Conservation (phyloP, 805 yeast genomes). For the Candida sanyiensis region DNA sequence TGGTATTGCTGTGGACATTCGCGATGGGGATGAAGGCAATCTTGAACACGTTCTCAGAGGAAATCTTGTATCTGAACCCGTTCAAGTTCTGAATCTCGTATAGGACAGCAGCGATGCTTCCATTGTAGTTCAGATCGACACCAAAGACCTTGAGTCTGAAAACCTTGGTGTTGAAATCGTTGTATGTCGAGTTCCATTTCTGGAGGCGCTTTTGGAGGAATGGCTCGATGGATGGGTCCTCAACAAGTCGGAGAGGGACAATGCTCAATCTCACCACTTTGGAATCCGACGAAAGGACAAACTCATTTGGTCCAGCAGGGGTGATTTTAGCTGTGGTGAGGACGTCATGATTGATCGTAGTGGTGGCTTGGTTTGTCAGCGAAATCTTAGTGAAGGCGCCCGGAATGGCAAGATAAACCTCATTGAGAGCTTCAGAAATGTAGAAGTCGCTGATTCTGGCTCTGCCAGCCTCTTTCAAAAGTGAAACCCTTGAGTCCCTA, state of each 20-base stretch:
- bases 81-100: constrained; percentile 19
- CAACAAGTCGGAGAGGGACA: neutral
- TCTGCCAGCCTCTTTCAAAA: constrained; percentile 12
- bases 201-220: constrained; percentile 12
- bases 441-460: constrained; percentile 18
- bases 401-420: constrained; percentile 10
- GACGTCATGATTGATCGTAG: constrained; percentile 6
- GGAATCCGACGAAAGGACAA: constrained; percentile 10
- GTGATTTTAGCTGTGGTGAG: constrained; percentile 12
- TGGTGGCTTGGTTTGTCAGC: neutral
- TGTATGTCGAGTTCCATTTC: constrained; percentile 21
- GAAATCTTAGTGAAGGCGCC: constrained; percentile 11
- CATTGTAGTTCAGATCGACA: constrained; percentile 13
- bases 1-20: neutral
- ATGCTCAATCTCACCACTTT: constrained; percentile 9
- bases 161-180: constrained; percentile 22
- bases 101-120: constrained; percentile 17
- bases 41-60: constrained; percentile 18
- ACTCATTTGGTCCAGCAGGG: constrained; percentile 6
- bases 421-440: neutral
- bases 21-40: constrained; percentile 16
- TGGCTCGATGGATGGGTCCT: constrained; percentile 15
- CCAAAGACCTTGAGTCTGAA: constrained; percentile 18
- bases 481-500: neutral
- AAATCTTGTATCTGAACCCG: constrained; percentile 21